Evolutionary conservation across 2,329 filamentous ascomycete genomes (phyloP), one percentile per base, ranked within the genome.

Genomic region (Monilinia fructigena): DNA sequence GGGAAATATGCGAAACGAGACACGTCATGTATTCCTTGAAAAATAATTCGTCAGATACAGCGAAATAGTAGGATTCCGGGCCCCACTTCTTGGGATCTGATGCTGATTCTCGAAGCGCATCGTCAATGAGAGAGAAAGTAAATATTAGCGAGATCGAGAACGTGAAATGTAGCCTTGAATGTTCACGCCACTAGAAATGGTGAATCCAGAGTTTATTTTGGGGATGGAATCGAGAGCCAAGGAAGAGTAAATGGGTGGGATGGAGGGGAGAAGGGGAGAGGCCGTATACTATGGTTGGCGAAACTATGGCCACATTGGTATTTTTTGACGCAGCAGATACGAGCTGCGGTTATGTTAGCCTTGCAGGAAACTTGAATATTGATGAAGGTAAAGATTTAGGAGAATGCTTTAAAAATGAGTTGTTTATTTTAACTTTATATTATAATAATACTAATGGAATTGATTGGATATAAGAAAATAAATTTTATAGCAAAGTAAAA

Each of bases 21-120:
- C 16, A 12, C 2, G 12, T 45, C 65, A 68, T 70, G 20, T 61
- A 66, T 11, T 55, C 55, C 1, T 20, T 2, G 11, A 66, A 70
- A 40, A 58, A 48, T 3, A 67, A 4, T 7, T 48, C 66, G 38
- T 63, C 59, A 4, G 50, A 56, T 6, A 14, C 26, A 6, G 16
- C 69, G 16, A 71, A 71, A 18, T 69, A 71, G 47, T 70, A 70
- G 0, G 69, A 60, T n/a, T 69, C 47, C 1, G 65, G 42, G 0
- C 67, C 68, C 60, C 63, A 70, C 26, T 67, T 28, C 3, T 60
- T 11, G 8, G 23, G 40, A 4, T 26, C 20, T 26, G 45, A 18
- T 11, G 16, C 5, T 12, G 38, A 11, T 10, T 50, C 20, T 31
- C 56, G 14, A 2, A 71, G 52, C 8, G 69, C 65, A 10, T 62